Base-by-base conservation (phyloP, 352 stramenopile species). In the Globisporangium yorkense region DNA sequence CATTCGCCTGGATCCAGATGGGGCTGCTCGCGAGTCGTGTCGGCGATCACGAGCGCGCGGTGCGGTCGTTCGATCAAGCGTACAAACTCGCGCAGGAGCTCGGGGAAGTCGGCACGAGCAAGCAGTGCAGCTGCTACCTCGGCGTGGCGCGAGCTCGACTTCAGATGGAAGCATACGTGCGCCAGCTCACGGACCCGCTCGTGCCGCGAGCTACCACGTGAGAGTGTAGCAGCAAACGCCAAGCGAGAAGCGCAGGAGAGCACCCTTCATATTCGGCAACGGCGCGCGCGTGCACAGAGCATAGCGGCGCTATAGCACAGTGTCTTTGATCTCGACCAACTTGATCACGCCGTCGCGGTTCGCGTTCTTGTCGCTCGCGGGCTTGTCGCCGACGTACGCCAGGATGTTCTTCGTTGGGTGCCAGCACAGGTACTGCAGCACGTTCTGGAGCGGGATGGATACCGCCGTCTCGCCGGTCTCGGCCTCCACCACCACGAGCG, bases 1-100 rank as follows among this genome's bases (percentile, higher is more conserved):
- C 81, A 9, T 92, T 92, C 51, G 83, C 87, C 9, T 96, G 84
- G 84, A 90, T 94, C 53, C 85, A 94, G 49, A 70, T 97, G 1
- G 87, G 87, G 0, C 68, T 94, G 37, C 65, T 97, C 21, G 82
- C 79, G 31, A 87, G 74, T 53, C 75, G 74, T 31, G 27, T 63
- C 8, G 69, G 63, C 4, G 71, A 91, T 20, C 71, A 87, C 46
- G 80, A 88, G 16, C 86, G 80, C 35, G 80, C 84, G 2, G 80
- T 88, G 55, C 76, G 84, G 2, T 74, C 80, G 7, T 92, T 91
- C 53, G 84, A 94, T 51, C 80, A 94, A 43, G 81, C 84, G 12
- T 87, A 94, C 70, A 76, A 80, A 33, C 59, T 94, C 5, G 80
- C 84, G 0, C 75, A 89, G 56, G 77, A 90, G 45, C 70, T 87